Evolutionary conservation across 306 rosid genomes (phyloP).

Genomic region (Nissolia schottii): DNA sequence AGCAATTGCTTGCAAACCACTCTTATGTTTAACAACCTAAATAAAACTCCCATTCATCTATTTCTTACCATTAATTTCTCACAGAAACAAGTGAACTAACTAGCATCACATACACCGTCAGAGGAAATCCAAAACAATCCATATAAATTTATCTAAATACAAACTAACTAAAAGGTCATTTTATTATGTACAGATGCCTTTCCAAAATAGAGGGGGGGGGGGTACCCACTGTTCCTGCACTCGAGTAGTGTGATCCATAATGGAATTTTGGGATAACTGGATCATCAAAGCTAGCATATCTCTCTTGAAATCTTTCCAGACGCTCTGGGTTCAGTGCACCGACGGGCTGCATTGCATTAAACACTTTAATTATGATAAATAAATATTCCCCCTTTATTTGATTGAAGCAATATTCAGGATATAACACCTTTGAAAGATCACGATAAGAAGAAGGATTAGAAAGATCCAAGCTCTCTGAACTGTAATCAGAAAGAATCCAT

Average conservation of each 20-base stretch:
- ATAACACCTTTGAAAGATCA: slow-evolving; percentile 86
- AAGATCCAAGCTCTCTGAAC: slow-evolving; percentile 79
- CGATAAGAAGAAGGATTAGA: slow-evolving; percentile 80
- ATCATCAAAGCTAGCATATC: slow-evolving; percentile 94
- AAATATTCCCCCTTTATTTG: not conserved
- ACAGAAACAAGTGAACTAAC: not conserved
- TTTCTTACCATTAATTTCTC: not conserved
- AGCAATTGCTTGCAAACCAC: not conserved
- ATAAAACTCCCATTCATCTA: not conserved
- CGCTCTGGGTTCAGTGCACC: slow-evolving; percentile 88
- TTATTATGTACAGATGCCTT: not conserved
- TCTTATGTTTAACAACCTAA: not conserved
- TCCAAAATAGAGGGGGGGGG: not conserved
- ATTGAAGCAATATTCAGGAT: slow-evolving; percentile 25
- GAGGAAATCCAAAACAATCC: not conserved
- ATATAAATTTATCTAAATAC: not conserved
- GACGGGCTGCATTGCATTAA: slow-evolving; percentile 62
- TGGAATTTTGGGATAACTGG: slow-evolving; percentile 96
- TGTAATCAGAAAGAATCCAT: slow-evolving; percentile 96
- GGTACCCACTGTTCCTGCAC: slow-evolving; percentile 94
- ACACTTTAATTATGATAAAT: slow-evolving; percentile 9
- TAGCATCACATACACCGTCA: not conserved
- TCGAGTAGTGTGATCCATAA: slow-evolving; percentile 97
- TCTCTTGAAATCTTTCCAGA: slow-evolving; percentile 79
- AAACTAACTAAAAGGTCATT: not conserved